Percentiles rank a stretch among this genome's conserved stretches.
Conservation (phyloP, 78 protist genomes). For the Cyanophora paradoxa region DNA sequence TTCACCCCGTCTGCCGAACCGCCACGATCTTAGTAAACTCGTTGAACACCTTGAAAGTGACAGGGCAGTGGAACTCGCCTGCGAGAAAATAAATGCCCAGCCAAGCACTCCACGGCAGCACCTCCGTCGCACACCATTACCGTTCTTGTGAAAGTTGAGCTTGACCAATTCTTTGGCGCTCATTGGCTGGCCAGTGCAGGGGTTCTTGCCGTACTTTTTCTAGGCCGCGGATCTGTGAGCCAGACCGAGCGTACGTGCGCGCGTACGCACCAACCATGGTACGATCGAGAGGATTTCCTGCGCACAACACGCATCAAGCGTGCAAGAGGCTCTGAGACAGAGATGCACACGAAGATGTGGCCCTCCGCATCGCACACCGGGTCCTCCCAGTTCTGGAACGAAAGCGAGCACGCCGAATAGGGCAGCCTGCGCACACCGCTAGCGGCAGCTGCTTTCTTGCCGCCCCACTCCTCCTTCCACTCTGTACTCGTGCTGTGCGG, state of each 20-base stretch:
- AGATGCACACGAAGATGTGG: conserved; percentile 56
- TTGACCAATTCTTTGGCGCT: conserved; percentile 46
- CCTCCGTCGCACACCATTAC: conserved; percentile 44
- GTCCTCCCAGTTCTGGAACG: conserved; percentile 61
- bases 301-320: background rate
- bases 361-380: conserved; percentile 74
- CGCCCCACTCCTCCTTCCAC: conserved; percentile 19
- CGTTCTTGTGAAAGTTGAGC: conserved; percentile 51
- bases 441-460: background rate
- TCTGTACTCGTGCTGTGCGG: background rate
- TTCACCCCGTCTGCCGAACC: conserved; percentile 60
- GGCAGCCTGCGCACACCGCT: conserved; percentile 41
- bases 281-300: conserved; percentile 46
- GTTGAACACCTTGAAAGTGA: conserved; percentile 71
- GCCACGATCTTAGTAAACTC: conserved; percentile 76
- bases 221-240: too few species aligned
- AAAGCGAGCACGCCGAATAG: conserved; percentile 60
- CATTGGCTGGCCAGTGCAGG: conserved; percentile 74
- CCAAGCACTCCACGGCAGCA: background rate
- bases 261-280: too few species aligned
- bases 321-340: background rate
- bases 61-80: conserved; percentile 79
- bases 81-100: background rate
- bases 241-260: too few species aligned
- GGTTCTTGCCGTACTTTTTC: conserved; percentile 64